These are phyloP conservation scores for Sungouiozyma ichnusensis DNA, from an alignment of 805 yeast species.

Conservation along the genomic window DNA sequence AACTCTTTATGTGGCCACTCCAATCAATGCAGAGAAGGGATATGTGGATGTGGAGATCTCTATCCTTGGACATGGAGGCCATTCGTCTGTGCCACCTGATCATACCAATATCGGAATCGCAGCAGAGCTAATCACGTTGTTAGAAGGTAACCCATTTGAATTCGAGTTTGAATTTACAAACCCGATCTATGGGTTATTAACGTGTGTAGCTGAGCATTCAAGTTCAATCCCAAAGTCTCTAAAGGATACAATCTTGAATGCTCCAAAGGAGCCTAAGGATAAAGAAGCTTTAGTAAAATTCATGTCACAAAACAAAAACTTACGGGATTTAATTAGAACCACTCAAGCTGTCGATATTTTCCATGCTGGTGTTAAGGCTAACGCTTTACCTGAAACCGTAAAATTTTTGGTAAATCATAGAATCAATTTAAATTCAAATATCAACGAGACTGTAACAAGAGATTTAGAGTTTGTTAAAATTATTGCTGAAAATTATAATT, in stretches of 20 bases:
- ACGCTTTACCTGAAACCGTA: constrained; percentile 64
- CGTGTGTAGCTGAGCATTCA: constrained; percentile 51
- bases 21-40: constrained; percentile 56
- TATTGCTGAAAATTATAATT: constrained; percentile 38
- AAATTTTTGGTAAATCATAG: constrained; percentile 51
- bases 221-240: constrained; percentile 12
- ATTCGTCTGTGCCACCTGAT: constrained; percentile 70
- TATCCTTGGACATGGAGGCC: constrained; percentile 63
- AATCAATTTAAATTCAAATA: constrained; percentile 45
- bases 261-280: constrained; percentile 26
- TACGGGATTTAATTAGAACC: constrained; percentile 41
- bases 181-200: constrained; percentile 48
- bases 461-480: constrained; percentile 28
- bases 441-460: constrained; percentile 33
- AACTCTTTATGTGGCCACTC: constrained; percentile 38
- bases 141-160: constrained; percentile 45
- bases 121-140: constrained; percentile 42
- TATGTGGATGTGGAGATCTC: constrained; percentile 41
- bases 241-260: constrained; percentile 24
- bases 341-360: constrained; percentile 61
- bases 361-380: constrained; percentile 63
- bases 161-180: constrained; percentile 36
- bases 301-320: constrained; percentile 7
- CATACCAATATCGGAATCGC: constrained; percentile 73
- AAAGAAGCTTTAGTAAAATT: constrained; percentile 27